Percentiles rank a stretch among this genome's conserved stretches.
phyloP scores from a whole-genome alignment of 1,139 yeast species.

The Candida glucosophila region DNA sequence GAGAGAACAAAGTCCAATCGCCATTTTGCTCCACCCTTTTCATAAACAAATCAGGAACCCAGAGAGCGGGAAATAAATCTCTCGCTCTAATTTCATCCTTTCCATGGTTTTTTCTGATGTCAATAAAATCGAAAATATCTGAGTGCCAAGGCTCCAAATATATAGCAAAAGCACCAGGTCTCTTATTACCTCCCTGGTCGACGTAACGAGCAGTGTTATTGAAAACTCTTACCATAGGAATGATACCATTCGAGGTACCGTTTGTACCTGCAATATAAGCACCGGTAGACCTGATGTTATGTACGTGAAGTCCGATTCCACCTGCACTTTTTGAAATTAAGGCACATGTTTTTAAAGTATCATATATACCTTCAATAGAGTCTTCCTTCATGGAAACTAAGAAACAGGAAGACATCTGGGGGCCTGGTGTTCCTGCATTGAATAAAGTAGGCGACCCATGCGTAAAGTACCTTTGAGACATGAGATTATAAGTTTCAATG shows the following conservation, averaged over 20 bases:
- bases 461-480: constrained; percentile 78
- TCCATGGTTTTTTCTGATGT: constrained; percentile 48
- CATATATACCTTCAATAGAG: constrained; percentile 51
- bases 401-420: constrained; percentile 63
- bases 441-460: constrained; percentile 88
- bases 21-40: constrained; percentile 38
- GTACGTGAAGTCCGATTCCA: constrained; percentile 51
- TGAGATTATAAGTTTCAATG: constrained; percentile 71
- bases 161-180: constrained; percentile 59
- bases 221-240: constrained; percentile 53
- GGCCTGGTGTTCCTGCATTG: constrained; percentile 83
- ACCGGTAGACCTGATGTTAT: constrained; percentile 44
- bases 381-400: constrained; percentile 50
- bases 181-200: constrained; percentile 55
- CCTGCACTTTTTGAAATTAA: constrained; percentile 52
- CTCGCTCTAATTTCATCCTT: constrained; percentile 49
- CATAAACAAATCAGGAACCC: constrained; percentile 58
- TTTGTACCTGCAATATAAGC: constrained; percentile 44
- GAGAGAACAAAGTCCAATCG: constrained; percentile 51
- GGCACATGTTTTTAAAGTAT: constrained; percentile 46
- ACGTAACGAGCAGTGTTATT: constrained; percentile 54
- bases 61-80: constrained; percentile 48
- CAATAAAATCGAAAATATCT: constrained; percentile 44
- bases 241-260: constrained; percentile 48
- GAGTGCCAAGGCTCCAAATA: constrained; percentile 58